Evolutionary conservation across 495 filamentous ascomycete genomes (phyloP), one percentile per base, ranked within the genome.

Genomic region (Pseudoneurospora amorphoporcata): DNA sequence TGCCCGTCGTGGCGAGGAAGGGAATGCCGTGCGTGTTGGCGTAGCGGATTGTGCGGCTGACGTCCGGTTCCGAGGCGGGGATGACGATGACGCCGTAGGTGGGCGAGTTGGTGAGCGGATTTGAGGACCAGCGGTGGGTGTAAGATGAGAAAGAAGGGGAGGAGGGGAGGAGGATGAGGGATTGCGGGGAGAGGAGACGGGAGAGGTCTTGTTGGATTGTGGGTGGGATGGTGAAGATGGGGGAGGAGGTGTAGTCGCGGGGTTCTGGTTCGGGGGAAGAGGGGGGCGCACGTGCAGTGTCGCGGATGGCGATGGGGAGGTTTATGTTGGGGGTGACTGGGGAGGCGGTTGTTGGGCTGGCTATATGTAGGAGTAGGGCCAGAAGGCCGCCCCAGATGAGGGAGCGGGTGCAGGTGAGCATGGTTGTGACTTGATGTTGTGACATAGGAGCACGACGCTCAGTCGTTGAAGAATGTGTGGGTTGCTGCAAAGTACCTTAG

Each of bases 41-140:
- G 68, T 78, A 86, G 73, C 80, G 77, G 38, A 88, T 82, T 81
- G 82, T 83, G 14, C 78, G 74, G 0, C 78, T 77, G 65, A 90
- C 82, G 75, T 90, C 88, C 14, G 83, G 74, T 69, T 86, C 86
- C 12, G 81, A 84, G n/a, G 79, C 81, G 4, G 83, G 81, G 16
- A 84, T 79, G 6, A 89, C 81, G 19, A 88, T 82, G 23, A 84
- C 70, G 32, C 79, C 81, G 12, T 83, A 76, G 9, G 71, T 79
- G 6, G 87, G 84, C 14, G 75, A 72, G 8, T 77, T 78, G 53
- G 53, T 61, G 10, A 79, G 61, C 10, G 76, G 72, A 37, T 37
- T 42, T 23, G 32, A 16, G 41, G 71, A 72, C 71, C 71, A 72
- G 65, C 71, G 72, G 35, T 73, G 12, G 71, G 14, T 29, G 71